Base-by-base conservation (phyloP, 805 yeast species). In the Saccharomycopsis babjevae region DNA sequence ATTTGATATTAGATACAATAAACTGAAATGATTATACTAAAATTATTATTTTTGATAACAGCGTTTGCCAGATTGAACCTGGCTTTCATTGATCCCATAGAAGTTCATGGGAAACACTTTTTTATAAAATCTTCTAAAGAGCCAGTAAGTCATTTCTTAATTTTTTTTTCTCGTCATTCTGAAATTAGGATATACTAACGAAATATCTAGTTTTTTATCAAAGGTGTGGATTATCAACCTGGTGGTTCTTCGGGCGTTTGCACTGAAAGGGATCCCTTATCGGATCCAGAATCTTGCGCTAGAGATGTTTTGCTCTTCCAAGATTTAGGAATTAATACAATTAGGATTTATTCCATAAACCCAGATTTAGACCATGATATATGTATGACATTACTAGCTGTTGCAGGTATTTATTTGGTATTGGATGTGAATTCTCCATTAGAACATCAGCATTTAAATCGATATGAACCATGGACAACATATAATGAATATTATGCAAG, bases 221-320 rank as follows among this genome's bases (percentile, higher is more conserved):
- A 82, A 71, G 98, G 98, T 20, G 88, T 93, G 1, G 98, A 93
- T 71, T 92, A 92, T 70, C 97, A 93, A 69, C 97, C 97, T 0
- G 97, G 97, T 10, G 98, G 97, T 0, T 85, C 96, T 0, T 85
- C 96, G 0, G 92, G 85, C 0, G 84, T 84, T 28, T 75, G 75
- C n/a, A 72, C 68, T 2, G 63, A 68, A 6, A 70, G 67, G 10
- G 98, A 93, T 69, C 97, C 97, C 0, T 76, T 93, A 52, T 86
- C 96, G 1, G 86, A 89, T 67, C 79, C 84, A 3, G 73, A 79
- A 13, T 68, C 72, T 20, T 93, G 98, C 75, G 86, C 92, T 4
- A 80, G 97, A 66, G 98, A 93, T 71, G 83, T 89, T 22, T 76
- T 79, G 16, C 74, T 91, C 32, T 88, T 93, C 71, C 97, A 92